Conservation (phyloP, 2,329 filamentous ascomycete genomes). For the Biscogniauxia marginata region DNA sequence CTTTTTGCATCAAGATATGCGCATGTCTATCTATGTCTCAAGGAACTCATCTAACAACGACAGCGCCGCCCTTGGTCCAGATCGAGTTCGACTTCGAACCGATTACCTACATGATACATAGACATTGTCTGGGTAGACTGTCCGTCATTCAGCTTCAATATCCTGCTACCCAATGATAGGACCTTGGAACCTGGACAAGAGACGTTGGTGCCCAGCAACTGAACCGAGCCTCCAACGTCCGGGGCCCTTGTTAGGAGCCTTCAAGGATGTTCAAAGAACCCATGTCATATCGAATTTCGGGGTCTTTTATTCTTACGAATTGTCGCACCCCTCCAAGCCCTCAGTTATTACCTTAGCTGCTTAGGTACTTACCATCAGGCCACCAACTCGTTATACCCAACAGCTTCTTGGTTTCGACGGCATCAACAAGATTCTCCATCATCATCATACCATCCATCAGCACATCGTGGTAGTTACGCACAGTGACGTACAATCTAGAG, state of each 20-base stretch:
- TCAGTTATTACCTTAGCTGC: neutral
- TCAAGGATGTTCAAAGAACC: neutral
- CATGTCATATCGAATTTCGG: neutral
- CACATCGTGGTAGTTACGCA: neutral
- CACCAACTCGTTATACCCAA: neutral
- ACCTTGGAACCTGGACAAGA: neutral
- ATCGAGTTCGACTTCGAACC: neutral
- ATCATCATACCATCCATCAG: neutral
- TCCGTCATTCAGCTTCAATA: neutral
- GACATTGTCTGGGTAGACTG: neutral
- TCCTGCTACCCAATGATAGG: neutral
- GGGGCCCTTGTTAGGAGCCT: neutral
- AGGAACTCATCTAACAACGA: neutral
- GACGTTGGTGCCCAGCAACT: neutral
- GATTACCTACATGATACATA: neutral
- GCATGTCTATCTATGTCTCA: neutral
- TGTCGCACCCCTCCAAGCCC: neutral
- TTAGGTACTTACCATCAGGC: neutral
- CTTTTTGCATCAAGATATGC: constrained; percentile 15
- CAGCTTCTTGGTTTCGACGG: neutral
- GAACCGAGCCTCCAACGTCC: neutral
- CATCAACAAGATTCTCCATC: neutral
- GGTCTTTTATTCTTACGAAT: neutral
- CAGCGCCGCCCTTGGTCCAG: neutral
- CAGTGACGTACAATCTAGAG: neutral